Conservation (phyloP, 2,329 filamentous ascomycete genomes). For the Penicillium oxalicum region DNA sequence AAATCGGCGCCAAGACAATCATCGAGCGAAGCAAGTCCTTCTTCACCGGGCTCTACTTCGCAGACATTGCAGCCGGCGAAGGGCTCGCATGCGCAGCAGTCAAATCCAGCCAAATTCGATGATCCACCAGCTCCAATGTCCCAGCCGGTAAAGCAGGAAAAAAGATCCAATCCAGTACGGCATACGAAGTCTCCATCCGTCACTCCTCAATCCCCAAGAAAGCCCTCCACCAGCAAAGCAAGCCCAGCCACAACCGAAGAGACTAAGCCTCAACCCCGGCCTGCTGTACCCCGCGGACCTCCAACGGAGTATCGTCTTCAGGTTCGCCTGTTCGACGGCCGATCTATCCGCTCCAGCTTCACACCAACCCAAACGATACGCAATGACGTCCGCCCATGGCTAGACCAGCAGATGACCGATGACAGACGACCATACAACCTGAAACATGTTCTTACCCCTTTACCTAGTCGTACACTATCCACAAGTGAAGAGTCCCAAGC, state of each 20-base stretch:
- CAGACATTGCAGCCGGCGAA: not conserved
- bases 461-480: slow-evolving; percentile 68
- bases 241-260: slow-evolving; percentile 2
- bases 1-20: not conserved
- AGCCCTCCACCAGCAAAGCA: slow-evolving; percentile 1
- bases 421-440: slow-evolving; percentile 68
- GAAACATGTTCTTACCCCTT: slow-evolving; percentile 73
- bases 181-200: slow-evolving; percentile 6
- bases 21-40: not conserved
- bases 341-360: slow-evolving; percentile 69
- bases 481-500: slow-evolving; percentile 66
- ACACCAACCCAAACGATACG: slow-evolving; percentile 56
- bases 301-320: slow-evolving; percentile 57
- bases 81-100: slow-evolving; percentile 28
- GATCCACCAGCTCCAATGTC: slow-evolving; percentile 47
- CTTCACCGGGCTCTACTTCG: slow-evolving; percentile 38
- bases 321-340: slow-evolving; percentile 77
- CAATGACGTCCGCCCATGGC: slow-evolving; percentile 66
- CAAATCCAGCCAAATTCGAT: not conserved
- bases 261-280: slow-evolving; percentile 10
- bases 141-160: slow-evolving; percentile 59
- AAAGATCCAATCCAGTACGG: slow-evolving; percentile 62
- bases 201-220: slow-evolving; percentile 1
- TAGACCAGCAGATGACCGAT: slow-evolving; percentile 58
- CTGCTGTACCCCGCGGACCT: slow-evolving; percentile 14